Conservation (phyloP, 495 filamentous ascomycete species). For the Daldinia grandis region DNA sequence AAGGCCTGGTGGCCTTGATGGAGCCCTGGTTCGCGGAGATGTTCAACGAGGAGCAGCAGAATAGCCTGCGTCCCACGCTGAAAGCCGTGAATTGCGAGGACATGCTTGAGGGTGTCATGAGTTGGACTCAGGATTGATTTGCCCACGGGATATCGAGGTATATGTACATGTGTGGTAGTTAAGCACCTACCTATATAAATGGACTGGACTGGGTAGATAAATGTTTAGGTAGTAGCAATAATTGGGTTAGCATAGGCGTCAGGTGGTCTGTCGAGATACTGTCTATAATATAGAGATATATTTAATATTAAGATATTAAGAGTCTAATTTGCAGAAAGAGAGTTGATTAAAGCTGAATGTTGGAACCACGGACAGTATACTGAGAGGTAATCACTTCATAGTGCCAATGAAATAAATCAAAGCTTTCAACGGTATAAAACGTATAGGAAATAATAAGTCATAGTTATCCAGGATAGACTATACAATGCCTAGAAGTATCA, state of each 20-base stretch:
- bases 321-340: neutral
- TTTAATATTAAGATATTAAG: neutral
- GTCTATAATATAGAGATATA: neutral
- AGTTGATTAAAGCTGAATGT: neutral
- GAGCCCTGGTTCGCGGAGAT: constrained; percentile 45
- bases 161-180: neutral
- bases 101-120: constrained; percentile 37
- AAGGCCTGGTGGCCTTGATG: constrained; percentile 34
- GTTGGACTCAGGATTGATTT: constrained; percentile 43
- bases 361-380: neutral
- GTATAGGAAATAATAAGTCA: no score
- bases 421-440: no score
- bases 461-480: no score
- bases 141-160: neutral
- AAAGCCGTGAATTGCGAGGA: constrained; percentile 54
- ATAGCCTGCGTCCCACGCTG: constrained; percentile 53
- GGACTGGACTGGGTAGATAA: neutral
- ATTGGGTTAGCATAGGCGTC: neutral
- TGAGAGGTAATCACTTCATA: neutral
- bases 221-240: neutral
- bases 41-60: constrained; percentile 23
- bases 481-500: neutral
- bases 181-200: no score
- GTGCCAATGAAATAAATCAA: neutral
- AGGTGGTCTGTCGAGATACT: neutral